Evolutionary conservation across 768 basidiomycete species (phyloP).

Genomic region (Suillus paluster): DNA sequence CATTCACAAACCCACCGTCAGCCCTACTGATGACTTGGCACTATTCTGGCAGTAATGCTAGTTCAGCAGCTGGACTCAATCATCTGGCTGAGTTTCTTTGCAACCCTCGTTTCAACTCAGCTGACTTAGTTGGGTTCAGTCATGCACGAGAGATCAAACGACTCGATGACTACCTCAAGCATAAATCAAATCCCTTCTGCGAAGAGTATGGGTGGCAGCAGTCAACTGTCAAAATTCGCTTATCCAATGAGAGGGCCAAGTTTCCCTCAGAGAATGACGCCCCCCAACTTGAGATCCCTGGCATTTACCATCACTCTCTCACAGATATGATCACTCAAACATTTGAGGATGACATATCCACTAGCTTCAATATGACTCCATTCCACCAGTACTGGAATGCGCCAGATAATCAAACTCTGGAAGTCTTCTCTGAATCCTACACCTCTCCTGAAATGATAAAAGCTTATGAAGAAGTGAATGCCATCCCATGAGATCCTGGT

Average conservation of each 20-base stretch:
- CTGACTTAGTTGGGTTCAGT: constrained; percentile 25
- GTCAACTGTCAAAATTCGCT: constrained; percentile 1
- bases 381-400: constrained; percentile 11
- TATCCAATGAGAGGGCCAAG: constrained; percentile 9
- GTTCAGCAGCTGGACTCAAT: constrained; percentile 30
- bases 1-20: constrained; percentile 26
- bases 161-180: constrained; percentile 4
- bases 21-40: constrained; percentile 38
- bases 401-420: neutral
- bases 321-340: constrained; percentile 10
- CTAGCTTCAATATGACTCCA: constrained; percentile 13
- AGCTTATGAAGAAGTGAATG: too few species aligned
- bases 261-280: constrained; percentile 7
- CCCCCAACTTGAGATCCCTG: neutral
- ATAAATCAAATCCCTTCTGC: constrained; percentile 13
- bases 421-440: constrained; percentile 11
- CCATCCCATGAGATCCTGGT: too few species aligned
- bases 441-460: constrained; percentile 4
- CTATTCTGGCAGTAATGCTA: constrained; percentile 30
- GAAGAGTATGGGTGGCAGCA: constrained; percentile 13
- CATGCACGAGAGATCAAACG: constrained; percentile 2
- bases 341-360: neutral
- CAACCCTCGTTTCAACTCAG: constrained; percentile 23
- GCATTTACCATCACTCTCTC: neutral
- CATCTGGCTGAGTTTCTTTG: constrained; percentile 30